A percentile compares a stretch with the other conserved stretches of the same genome.
phyloP scores from a whole-genome alignment of 164 flowering plant species.

The Macadamia tetraphylla region DNA sequence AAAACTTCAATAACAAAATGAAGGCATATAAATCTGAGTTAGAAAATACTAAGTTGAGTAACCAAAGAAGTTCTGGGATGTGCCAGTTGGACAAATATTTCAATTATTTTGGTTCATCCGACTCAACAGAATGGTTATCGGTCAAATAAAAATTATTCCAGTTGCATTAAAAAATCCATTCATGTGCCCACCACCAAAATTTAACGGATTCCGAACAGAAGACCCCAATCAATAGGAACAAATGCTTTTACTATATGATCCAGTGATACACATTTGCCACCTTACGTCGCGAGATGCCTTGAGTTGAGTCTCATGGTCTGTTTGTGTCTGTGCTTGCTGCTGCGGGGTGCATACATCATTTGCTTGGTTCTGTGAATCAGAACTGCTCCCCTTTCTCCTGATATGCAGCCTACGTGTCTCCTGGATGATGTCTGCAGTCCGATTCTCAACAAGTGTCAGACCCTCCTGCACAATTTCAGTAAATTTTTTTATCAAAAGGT shows the following conservation, averaged over 20 bases:
- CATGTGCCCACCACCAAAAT: neutral
- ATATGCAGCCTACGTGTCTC: slow-evolving; percentile 78
- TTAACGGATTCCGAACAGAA: neutral
- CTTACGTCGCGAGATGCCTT: slow-evolving; percentile 99
- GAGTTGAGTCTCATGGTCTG: slow-evolving; percentile 76
- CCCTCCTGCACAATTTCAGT: slow-evolving; percentile 57
- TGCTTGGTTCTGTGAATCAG: slow-evolving; percentile 30
- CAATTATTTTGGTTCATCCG: too few relatives aligned
- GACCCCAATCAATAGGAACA: neutral
- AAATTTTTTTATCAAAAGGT: too few relatives aligned
- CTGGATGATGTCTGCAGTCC: slow-evolving; percentile 76
- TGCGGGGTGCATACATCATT: slow-evolving; percentile 21
- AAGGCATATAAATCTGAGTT: too few relatives aligned
- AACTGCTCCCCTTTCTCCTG: slow-evolving; percentile 46
- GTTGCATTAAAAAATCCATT: too few relatives aligned
- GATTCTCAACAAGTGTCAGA: slow-evolving; percentile 63
- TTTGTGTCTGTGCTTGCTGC: slow-evolving; percentile 35
- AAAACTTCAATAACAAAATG: too few relatives aligned
- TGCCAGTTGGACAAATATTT: too few relatives aligned
- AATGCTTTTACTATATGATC: slow-evolving; percentile 17
- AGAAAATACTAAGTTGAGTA: too few relatives aligned
- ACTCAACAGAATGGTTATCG: too few relatives aligned
- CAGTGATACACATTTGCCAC: slow-evolving; percentile 59
- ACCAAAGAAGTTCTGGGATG: too few relatives aligned
- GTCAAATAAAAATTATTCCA: too few relatives aligned